Evolutionary conservation across 1,284 basidiomycete species (phyloP), one percentile per base, ranked within the genome.

Genomic region (Irpex sp.): DNA sequence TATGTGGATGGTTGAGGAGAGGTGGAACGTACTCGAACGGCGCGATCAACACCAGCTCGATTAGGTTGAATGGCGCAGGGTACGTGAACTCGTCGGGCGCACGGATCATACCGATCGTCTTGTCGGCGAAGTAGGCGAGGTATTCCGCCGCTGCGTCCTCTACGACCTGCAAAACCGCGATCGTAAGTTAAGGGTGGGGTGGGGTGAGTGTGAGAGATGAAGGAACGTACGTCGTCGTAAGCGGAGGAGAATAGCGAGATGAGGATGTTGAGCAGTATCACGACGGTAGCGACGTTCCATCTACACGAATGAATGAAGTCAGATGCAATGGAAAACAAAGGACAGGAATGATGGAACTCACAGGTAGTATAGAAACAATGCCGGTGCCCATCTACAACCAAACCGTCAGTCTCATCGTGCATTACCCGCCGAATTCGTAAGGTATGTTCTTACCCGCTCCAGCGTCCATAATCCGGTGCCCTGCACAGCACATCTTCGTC

Each of bases 231-330:
- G 70, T 94, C 93, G 13, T 88, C 85, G 72, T 96, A 96, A 0
- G 94, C 94, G 40, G 93, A 93, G 9, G 94, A 88, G 73, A 96
- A 98, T 70, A 98, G 78, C 9, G 97, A 98, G 69, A 99, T 95
- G 69, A 99, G 84, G 72, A 99, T 89, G 75, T 97, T 98, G 75
- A 97, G 84, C 61, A 98, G 83, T 66, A 98, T 88, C 63, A 98
- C 84, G n/a, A 88, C 88, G 1, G 93, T 91, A 51, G 89, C 82
- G 56, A 94, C 85, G 75, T 92, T 95, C 94, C 95, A 96, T 63
- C 89, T 91, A 66, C 60, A 59, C 49, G 21, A 54, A 47, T 47
- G 38, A n/a, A 15, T 31, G 11, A 52, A 56, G 56, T 31, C 7
- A 44, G 19, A 48, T 26, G 54, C 13, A 13, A 51, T 8, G 2